Conservation (phyloP, 495 filamentous ascomycete genomes). For the Annulohypoxylon maeteangense region DNA sequence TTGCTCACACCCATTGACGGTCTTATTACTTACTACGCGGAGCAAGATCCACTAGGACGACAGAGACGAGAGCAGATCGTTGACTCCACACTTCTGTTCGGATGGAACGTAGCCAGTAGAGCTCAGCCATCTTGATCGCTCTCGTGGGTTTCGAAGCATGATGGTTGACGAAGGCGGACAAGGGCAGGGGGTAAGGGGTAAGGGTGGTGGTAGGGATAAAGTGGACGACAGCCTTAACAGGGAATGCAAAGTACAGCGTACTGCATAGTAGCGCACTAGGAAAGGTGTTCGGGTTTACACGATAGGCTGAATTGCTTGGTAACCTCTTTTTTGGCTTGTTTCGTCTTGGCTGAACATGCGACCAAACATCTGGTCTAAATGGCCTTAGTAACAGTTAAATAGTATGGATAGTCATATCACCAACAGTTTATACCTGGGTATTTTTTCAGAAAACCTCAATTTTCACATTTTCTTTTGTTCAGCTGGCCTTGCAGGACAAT, state of each 20-base stretch:
- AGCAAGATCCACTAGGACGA: constrained; percentile 35
- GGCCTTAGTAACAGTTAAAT: constrained; percentile 10
- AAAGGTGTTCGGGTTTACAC: constrained; percentile 18
- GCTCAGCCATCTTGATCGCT: constrained; percentile 41
- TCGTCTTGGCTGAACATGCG: constrained; percentile 44
- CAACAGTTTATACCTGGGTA: neutral
- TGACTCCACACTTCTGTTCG: constrained; percentile 34
- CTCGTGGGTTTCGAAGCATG: constrained; percentile 46
- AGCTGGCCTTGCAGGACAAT: constrained; percentile 6
- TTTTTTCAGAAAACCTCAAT: constrained; percentile 1
- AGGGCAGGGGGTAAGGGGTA: constrained; percentile 17
- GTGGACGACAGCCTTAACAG: constrained; percentile 10
- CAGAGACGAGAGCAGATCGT: constrained; percentile 38
- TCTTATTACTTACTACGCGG: constrained; percentile 34
- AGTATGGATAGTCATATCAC: neutral
- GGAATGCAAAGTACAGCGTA: constrained; percentile 35
- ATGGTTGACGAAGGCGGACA: constrained; percentile 36
- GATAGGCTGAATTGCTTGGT: constrained; percentile 36
- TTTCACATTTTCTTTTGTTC: constrained; percentile 4
- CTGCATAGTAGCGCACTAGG: too few relatives aligned
- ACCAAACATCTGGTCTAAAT: constrained; percentile 32
- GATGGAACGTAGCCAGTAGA: constrained; percentile 49
- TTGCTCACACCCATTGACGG: constrained; percentile 9
- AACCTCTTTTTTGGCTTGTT: constrained; percentile 46
- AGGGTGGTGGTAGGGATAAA: constrained; percentile 15